Evolutionary conservation across 805 yeast genomes (phyloP).

Genomic region (Lachancea sp.): DNA sequence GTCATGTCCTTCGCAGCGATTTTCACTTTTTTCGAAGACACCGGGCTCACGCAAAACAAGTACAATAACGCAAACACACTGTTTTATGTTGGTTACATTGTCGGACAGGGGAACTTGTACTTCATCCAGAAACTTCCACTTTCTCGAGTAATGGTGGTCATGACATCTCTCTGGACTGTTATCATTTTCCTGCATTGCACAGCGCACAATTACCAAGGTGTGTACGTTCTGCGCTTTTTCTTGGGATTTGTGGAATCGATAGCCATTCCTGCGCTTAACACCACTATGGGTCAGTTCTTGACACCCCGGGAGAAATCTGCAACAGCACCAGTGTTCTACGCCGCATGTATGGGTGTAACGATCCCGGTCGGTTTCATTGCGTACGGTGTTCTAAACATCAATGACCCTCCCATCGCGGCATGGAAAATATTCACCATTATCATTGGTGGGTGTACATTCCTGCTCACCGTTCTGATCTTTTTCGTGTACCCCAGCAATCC

Average conservation of each 20-base stretch:
- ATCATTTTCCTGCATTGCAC: slow-evolving; percentile 43
- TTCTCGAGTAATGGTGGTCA: slow-evolving; percentile 33
- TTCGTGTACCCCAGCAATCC: slow-evolving; percentile 53
- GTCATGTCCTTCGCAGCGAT: slow-evolving; percentile 44
- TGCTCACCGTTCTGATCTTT: slow-evolving; percentile 32
- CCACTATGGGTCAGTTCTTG: slow-evolving; percentile 46
- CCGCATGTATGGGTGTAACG: slow-evolving; percentile 44
- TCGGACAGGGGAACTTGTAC: slow-evolving; percentile 42
- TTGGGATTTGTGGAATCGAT: slow-evolving; percentile 46
- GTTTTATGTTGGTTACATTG: slow-evolving; percentile 46
- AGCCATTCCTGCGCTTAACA: slow-evolving; percentile 40
- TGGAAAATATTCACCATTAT: slow-evolving; percentile 56
- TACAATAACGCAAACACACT: slow-evolving; percentile 46
- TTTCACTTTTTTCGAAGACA: slow-evolving; percentile 43
- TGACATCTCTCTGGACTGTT: slow-evolving; percentile 40
- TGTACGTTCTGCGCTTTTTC: slow-evolving; percentile 43
- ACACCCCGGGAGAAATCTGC: slow-evolving; percentile 44
- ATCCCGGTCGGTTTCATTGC: slow-evolving; percentile 49
- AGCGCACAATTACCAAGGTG: slow-evolving; percentile 41
- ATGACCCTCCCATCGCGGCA: slow-evolving; percentile 23
- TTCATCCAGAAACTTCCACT: slow-evolving; percentile 41
- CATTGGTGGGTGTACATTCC: slow-evolving; percentile 48
- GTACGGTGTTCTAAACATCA: slow-evolving; percentile 33
- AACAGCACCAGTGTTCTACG: slow-evolving; percentile 48
- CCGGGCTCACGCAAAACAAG: slow-evolving; percentile 37